Evolutionary conservation across 305 asterid species (phyloP), one percentile per base, ranked within the genome.

Genomic region (Plantago coronopus): DNA sequence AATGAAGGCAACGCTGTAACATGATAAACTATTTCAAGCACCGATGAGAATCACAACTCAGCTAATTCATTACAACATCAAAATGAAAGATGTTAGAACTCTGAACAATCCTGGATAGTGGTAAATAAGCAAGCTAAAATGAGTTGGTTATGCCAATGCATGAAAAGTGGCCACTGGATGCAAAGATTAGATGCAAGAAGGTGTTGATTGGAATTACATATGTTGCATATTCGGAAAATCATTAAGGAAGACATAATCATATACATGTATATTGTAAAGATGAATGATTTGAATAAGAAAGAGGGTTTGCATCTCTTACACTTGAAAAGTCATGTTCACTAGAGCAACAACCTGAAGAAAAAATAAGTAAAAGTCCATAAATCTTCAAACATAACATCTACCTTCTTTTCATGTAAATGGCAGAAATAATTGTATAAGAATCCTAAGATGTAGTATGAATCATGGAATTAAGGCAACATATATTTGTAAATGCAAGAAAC

Each of bases 241-340:
- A 77, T 34, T 53, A 49, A 59, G 65, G 54, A 34, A 60, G 13
- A 11, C 13, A 34, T 34, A 2, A 23, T 56, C 61, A 43, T 19
- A 45, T 57, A 54, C 61, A 22, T 14, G 25, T 55, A 54, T 20
- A 64, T n/a, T 19, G 12, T 48, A 71, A 34, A 17, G 67, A 58
- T 22, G 50, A 15, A 64, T 42, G 48, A 62, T 45, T 69, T 57
- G 55, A 59, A 49, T 64, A 68, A 59, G 61, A 64, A 65, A 58
- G 51, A 61, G 58, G 47, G 61, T 58, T 67, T 57, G 57, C 34
- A 44, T 54, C 48, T 64, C 99, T 81, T 81, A 94, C 99, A 90
- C 87, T 79, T 87, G 91, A 83, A 87, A 86, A 47, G 97, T 94
- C 99, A 94, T 94, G 80, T 90, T 84, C 78, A 86, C 97, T 22